These are phyloP conservation scores for Eutrema japonicum DNA, from an alignment of 345 rosid genomes.

Conservation along the genomic window DNA sequence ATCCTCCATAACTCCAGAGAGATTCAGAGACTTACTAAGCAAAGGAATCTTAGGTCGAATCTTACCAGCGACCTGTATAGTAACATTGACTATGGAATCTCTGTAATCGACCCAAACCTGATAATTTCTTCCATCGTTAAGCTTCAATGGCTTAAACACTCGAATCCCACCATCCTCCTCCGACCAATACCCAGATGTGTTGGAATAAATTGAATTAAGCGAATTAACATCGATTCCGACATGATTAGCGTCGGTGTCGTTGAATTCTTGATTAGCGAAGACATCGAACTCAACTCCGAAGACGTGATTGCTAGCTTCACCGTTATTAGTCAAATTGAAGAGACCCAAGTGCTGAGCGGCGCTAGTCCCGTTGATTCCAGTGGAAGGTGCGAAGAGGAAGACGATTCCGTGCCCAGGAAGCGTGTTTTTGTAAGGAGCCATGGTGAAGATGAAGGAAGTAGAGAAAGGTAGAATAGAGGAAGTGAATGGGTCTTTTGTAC, in stretches of 20 bases:
- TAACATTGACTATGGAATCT: slow-evolving; percentile 49
- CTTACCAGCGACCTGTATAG: slow-evolving; percentile 47
- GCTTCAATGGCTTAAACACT: slow-evolving; percentile 54
- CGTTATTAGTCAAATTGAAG: slow-evolving; percentile 53
- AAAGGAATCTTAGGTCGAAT: slow-evolving; percentile 52
- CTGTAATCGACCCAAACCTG: slow-evolving; percentile 82
- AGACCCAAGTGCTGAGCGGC: slow-evolving; percentile 56
- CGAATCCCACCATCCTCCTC: slow-evolving; percentile 30
- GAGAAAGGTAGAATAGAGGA: slow-evolving; percentile 54
- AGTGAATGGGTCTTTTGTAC: slow-evolving; percentile 42
- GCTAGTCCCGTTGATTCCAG: slow-evolving; percentile 49
- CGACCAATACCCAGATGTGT: slow-evolving; percentile 49
- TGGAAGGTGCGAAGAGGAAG: slow-evolving; percentile 50
- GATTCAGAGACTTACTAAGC: slow-evolving; percentile 51
- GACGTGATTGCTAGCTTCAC: slow-evolving; percentile 42
- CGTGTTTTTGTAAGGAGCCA: slow-evolving; percentile 46
- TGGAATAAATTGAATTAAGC: slow-evolving; percentile 38
- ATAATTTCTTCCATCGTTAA: slow-evolving; percentile 72
- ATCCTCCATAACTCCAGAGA: slow-evolving; percentile 62
- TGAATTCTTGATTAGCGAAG: slow-evolving; percentile 53
- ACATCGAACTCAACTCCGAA: slow-evolving; percentile 59
- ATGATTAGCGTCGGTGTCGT: slow-evolving; percentile 54
- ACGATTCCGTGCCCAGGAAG: slow-evolving; percentile 64
- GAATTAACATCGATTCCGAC: slow-evolving; percentile 55
- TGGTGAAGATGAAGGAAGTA: slow-evolving; percentile 62